Evolutionary conservation across 805 yeast genomes (phyloP).

Genomic region (Zygosaccharomyces kombuchaensis): DNA sequence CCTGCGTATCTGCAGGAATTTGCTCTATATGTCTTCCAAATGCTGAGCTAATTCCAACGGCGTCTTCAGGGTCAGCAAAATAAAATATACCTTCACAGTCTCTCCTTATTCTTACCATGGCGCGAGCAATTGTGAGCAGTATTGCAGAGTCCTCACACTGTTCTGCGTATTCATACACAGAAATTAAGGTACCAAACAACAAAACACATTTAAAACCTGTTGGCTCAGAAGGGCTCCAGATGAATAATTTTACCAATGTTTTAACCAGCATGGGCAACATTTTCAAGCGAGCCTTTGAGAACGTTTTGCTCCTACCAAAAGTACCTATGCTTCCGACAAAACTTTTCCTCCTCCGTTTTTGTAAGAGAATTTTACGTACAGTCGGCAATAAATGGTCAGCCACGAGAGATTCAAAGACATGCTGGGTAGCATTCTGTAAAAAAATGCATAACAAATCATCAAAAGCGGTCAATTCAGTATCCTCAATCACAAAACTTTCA

Average conservation of each 20-base stretch:
- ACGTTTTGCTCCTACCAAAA: conserved; percentile 8
- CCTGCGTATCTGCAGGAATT: conserved; percentile 23
- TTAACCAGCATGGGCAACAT: conserved; percentile 19
- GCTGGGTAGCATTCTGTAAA: conserved; percentile 47
- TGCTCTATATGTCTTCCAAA: conserved; percentile 40
- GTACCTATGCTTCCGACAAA: conserved; percentile 13
- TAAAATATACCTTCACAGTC: conserved; percentile 44
- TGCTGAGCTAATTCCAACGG: conserved; percentile 61
- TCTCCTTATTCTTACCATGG: conserved; percentile 51
- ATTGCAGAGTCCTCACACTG: conserved; percentile 35
- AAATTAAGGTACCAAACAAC: conserved; percentile 25
- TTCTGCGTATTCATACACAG: conserved; percentile 38
- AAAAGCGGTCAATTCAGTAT: background rate
- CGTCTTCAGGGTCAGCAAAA: conserved; percentile 52
- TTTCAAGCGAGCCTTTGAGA: background rate
- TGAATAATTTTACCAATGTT: conserved; percentile 28
- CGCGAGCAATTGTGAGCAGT: conserved; percentile 46
- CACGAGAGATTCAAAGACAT: conserved; percentile 47
- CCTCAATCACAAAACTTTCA: background rate
- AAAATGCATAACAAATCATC: conserved; percentile 5
- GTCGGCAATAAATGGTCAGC: conserved; percentile 33
- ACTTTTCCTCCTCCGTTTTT: conserved; percentile 12
- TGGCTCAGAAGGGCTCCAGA: conserved; percentile 18
- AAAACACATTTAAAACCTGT: conserved; percentile 30
- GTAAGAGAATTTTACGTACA: conserved; percentile 6